These are phyloP conservation scores for Teratosphaeria destructans DNA, from an alignment of 2,329 filamentous ascomycete genomes.

Conservation along the genomic window DNA sequence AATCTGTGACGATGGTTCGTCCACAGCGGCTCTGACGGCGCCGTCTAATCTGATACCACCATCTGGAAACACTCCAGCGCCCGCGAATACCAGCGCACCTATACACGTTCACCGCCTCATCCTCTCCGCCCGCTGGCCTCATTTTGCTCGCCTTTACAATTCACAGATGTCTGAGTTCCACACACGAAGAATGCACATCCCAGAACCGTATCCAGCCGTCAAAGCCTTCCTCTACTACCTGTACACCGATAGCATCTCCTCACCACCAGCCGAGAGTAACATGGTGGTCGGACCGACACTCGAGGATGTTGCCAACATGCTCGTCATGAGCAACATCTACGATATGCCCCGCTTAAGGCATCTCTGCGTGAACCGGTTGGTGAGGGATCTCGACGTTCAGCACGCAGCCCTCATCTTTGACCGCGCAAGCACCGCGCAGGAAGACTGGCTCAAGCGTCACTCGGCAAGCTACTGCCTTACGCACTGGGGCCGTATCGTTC, in stretches of 20 bases:
- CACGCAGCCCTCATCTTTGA: slow-evolving; percentile 96
- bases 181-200: slow-evolving; percentile 94
- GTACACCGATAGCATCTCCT: slow-evolving; percentile 80
- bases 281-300: slow-evolving; percentile 44
- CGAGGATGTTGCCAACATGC: slow-evolving; percentile 79
- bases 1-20: slow-evolving; percentile 45
- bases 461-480: slow-evolving; percentile 82
- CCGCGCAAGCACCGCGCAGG: slow-evolving; percentile 75
- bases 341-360: slow-evolving; percentile 89
- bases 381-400: slow-evolving; percentile 84
- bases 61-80: slow-evolving; percentile 46
- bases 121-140: slow-evolving; percentile 88
- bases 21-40: slow-evolving; percentile 4
- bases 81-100: slow-evolving; percentile 55
- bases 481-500: slow-evolving; percentile 89
- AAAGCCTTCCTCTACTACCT: slow-evolving; percentile 92
- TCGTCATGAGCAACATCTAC: slow-evolving; percentile 97
- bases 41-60: slow-evolving; percentile 25
- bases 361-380: slow-evolving; percentile 80
- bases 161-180: slow-evolving; percentile 97
- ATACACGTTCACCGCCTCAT: slow-evolving; percentile 96
- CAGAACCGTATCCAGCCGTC: slow-evolving; percentile 88
- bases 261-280: slow-evolving; percentile 15
- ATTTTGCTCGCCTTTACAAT: slow-evolving; percentile 84
- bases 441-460: slow-evolving; percentile 86